Percentiles rank a stretch among this genome's conserved stretches.
These are phyloP conservation scores for Tolypocladium capitatum DNA, from an alignment of 2,329 filamentous ascomycete species.

Conservation along the genomic window DNA sequence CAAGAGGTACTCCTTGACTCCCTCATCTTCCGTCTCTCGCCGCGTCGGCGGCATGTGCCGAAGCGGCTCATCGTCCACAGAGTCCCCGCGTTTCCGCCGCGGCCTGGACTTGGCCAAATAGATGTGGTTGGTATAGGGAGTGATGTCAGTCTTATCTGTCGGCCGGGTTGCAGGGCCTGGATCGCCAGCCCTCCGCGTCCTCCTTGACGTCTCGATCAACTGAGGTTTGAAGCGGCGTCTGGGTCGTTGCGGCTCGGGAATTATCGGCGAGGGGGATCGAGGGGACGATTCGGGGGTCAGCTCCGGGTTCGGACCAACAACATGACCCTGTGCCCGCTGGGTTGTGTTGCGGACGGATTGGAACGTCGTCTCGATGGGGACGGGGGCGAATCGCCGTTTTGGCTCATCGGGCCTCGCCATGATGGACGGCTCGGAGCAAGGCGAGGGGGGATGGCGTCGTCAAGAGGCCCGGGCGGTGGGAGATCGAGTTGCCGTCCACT, in stretches of 20 bases:
- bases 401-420: slow-evolving; percentile 29
- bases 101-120: slow-evolving; percentile 31
- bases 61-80: slow-evolving; percentile 14
- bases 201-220: slow-evolving; percentile 65
- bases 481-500: background rate
- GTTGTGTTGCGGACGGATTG: slow-evolving; percentile 36
- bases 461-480: background rate
- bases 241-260: slow-evolving; percentile 25
- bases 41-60: slow-evolving; percentile 29
- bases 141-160: slow-evolving; percentile 60
- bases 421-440: slow-evolving; percentile 3
- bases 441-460: background rate
- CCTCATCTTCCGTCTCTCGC: slow-evolving; percentile 62
- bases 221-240: slow-evolving; percentile 57
- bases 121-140: slow-evolving; percentile 48
- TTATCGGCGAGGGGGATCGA: slow-evolving; percentile 31
- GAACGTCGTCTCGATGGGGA: slow-evolving; percentile 60
- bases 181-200: slow-evolving; percentile 56
- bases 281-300: slow-evolving; percentile 41
- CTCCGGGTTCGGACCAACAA: slow-evolving; percentile 41
- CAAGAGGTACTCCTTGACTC: slow-evolving; percentile 63
- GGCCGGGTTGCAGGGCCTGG: slow-evolving; percentile 46
- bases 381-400: slow-evolving; percentile 49
- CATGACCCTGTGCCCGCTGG: background rate
- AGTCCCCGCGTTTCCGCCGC: slow-evolving; percentile 19